Conservation (phyloP, 306 rosid genomes). For the Vigna hirtella region DNA sequence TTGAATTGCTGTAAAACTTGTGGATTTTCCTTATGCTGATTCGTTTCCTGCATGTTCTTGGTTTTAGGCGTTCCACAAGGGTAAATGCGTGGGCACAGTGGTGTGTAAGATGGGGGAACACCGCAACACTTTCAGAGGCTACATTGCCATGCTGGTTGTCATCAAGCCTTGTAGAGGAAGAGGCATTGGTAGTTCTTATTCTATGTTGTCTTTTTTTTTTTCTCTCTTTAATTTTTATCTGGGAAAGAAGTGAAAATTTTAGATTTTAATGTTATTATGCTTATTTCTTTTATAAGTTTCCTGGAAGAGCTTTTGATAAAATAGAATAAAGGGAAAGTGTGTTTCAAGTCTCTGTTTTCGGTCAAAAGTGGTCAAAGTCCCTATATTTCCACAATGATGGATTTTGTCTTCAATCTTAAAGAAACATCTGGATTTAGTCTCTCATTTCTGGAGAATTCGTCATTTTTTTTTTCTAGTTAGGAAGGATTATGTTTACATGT, state of each 20-base stretch:
- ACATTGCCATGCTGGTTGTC: conserved; percentile 95
- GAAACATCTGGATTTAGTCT: too few relatives aligned
- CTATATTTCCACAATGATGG: too few relatives aligned
- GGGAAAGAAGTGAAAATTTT: not conserved
- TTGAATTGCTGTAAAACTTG: not conserved
- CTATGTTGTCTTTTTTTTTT: not conserved
- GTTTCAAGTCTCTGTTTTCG: too few relatives aligned
- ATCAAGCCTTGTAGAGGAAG: conserved; percentile 87
- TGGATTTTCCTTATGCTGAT: not conserved
- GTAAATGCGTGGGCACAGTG: conserved; percentile 93
- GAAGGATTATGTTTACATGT: too few relatives aligned
- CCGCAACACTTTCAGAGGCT: conserved; percentile 85
- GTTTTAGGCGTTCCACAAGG: conserved; percentile 81
- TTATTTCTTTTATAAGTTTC: not conserved
- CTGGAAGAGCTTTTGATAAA: not conserved
- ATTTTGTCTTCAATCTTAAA: too few relatives aligned
- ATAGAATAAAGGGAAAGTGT: not conserved
- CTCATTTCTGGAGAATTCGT: too few relatives aligned
- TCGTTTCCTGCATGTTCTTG: not conserved
- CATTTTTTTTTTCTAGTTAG: too few relatives aligned
- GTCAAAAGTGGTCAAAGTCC: too few relatives aligned
- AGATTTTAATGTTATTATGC: not conserved
- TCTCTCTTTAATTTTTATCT: not conserved
- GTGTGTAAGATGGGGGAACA: conserved; percentile 99
- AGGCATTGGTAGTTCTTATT: conserved; percentile 73